phyloP scores from a whole-genome alignment of 75 land plant species.

The Azolla pinnata region DNA sequence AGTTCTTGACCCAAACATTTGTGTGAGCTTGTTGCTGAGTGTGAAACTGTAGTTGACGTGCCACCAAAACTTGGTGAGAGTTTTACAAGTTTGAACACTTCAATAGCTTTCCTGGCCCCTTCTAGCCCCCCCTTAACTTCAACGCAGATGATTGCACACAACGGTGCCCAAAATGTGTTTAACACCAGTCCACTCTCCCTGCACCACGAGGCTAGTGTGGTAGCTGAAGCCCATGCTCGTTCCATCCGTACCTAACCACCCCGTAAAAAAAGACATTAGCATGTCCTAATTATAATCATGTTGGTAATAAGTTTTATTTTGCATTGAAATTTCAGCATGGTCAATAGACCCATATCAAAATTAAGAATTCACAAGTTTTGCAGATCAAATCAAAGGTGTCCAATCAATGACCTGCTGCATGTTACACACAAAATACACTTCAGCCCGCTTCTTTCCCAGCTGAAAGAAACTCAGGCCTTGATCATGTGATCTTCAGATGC shows the following conservation, averaged over 20 bases:
- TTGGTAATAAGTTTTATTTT: too few species aligned
- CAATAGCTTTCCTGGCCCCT: constrained; percentile 12
- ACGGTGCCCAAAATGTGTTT: not conserved
- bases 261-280: too few species aligned
- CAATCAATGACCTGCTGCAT: too few species aligned
- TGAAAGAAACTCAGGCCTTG: not conserved
- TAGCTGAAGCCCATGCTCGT: constrained; percentile 16
- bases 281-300: too few species aligned
- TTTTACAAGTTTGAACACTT: constrained; percentile 13
- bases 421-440: too few species aligned
- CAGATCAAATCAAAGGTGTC: too few species aligned
- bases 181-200: constrained; percentile 1
- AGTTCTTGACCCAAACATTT: not conserved
- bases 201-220: not conserved
- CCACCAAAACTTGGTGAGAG: constrained; percentile 22
- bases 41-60: constrained; percentile 17
- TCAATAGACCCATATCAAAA: too few species aligned
- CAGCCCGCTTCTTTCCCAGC: too few species aligned
- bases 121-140: constrained; percentile 23
- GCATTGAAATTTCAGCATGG: too few species aligned
- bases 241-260: constrained; percentile 27
- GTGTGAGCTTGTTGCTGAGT: constrained; percentile 24
- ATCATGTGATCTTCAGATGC: too few species aligned
- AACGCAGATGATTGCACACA: constrained; percentile 15
- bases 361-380: too few species aligned